Conservation (phyloP, 768 basidiomycete genomes). For the Hygrophoropsis aurantiaca region DNA sequence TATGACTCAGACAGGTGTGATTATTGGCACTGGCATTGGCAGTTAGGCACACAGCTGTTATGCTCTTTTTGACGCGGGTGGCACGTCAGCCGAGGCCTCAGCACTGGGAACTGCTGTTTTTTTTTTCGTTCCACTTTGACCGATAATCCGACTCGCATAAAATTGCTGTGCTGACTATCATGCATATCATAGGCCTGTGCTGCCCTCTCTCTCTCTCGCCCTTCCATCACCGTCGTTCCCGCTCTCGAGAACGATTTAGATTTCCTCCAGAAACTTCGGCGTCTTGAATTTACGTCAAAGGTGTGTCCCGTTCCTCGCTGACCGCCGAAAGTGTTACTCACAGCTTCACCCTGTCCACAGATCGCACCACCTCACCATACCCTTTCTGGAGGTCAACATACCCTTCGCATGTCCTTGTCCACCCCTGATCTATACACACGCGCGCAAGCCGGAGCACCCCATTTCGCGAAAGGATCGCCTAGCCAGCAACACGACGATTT, state of each 20-base stretch:
- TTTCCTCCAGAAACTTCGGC: slow-evolving; percentile 55
- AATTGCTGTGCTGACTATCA: slow-evolving; percentile 18
- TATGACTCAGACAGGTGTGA: not conserved
- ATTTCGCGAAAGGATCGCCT: not conserved
- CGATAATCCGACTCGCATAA: slow-evolving; percentile 16
- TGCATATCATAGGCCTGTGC: slow-evolving; percentile 46
- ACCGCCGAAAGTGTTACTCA: too few relatives aligned
- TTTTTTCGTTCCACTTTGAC: not conserved
- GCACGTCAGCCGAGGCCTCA: not conserved
- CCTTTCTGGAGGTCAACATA: slow-evolving; percentile 15
- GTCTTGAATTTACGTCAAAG: slow-evolving; percentile 36
- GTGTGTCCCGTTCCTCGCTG: slow-evolving; percentile 8
- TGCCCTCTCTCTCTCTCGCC: slow-evolving; percentile 51
- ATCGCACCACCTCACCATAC: slow-evolving; percentile 14
- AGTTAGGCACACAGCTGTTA: not conserved
- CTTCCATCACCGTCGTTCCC: slow-evolving; percentile 46
- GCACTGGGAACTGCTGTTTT: not conserved
- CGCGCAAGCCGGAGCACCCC: slow-evolving; percentile 8
- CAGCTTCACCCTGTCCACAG: slow-evolving; percentile 2
- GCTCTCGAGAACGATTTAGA: slow-evolving; percentile 66
- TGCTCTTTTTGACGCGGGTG: not conserved
- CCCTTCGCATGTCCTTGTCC: slow-evolving; percentile 35
- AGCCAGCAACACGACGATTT: slow-evolving; percentile 37
- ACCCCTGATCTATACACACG: slow-evolving; percentile 31
- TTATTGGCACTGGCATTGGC: not conserved